Evolutionary conservation across 73 alveolate genomes (phyloP).

Genomic region (Paraurostyla sp.): DNA sequence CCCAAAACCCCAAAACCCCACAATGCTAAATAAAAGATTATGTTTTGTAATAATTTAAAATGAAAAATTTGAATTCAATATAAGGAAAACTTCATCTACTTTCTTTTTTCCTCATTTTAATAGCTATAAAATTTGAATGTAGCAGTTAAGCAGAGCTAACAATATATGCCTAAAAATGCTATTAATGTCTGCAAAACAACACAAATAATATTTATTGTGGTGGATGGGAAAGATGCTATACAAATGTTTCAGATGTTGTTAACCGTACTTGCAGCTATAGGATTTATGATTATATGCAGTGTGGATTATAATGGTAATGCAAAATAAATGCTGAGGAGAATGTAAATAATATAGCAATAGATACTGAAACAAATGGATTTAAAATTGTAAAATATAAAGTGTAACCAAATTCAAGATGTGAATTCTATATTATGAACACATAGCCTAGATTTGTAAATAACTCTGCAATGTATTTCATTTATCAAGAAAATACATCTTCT

Average conservation of each 20-base stretch:
- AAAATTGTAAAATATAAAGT: background rate
- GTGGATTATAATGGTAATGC: background rate
- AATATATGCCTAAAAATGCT: background rate
- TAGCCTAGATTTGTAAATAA: background rate
- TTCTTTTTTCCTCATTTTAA: no score
- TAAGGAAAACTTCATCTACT: no score
- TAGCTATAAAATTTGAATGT: no score
- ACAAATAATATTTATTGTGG: slow-evolving; percentile 4
- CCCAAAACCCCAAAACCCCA: slow-evolving; percentile 1
- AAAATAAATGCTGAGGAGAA: background rate
- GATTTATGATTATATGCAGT: background rate
- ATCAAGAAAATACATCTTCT: background rate
- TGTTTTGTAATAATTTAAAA: no score
- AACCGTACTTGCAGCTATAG: background rate
- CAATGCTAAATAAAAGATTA: no score
- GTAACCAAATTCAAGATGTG: background rate
- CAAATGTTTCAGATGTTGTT: background rate
- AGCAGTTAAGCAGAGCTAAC: background rate
- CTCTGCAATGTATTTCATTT: background rate
- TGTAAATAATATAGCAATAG: background rate
- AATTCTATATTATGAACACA: background rate
- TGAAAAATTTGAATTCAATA: no score
- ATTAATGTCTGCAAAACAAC: slow-evolving; percentile 4
- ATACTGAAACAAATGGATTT: background rate
- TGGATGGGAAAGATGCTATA: slow-evolving; percentile 1